Base-by-base conservation (phyloP, 202 grass and related monocot species). In the Sporobolus alterniflorus region DNA sequence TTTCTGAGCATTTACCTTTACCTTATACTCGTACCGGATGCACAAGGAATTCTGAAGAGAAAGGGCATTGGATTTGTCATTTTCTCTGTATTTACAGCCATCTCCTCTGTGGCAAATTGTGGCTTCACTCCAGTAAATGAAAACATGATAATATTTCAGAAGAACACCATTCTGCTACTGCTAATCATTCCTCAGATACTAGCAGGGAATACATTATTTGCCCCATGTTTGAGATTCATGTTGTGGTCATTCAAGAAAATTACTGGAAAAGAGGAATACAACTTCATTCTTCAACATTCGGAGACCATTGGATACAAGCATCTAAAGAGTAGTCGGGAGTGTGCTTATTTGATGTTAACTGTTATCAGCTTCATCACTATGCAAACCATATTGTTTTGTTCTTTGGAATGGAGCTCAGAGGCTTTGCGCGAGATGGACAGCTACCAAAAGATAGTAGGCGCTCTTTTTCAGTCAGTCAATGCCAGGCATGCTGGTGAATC, bases 41-140 rank as follows among this genome's bases (percentile, higher is more conserved):
- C 87, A 67, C 78, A 81, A 39, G 41, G 71, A 50, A n/a, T 89
- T 76, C 81, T 95, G 26, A 65, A 73, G 49, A 74, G 15, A 71
- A 98, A 93, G 40, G 79, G 64, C 8, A 91, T 91, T 42, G 77
- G 87, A 25, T 48, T 77, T 16, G 52, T 64, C 36, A 73, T 86
- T 8, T 98, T 95, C 73, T 91, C 90, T 52, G 55, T 92, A 74
- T 95, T 93, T 75, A 88, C 85, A 8, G 79, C 87, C 17, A 67
- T 95, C 40, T 98, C 92, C 26, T 95, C 87, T 15, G 61, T 98
- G 63, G 92, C 66, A 16, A 98, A 98, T 82, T 91, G 92, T 49
- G 95, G 95, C 57, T 91, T 95, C 79, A 95, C 56, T 76, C 92
- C 95, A 54, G 82, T 71, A 85, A 95, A 93, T 67, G 92, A 98